Base-by-base conservation (phyloP, 2,329 filamentous ascomycete species). In the Chalaropsis ovoidea region DNA sequence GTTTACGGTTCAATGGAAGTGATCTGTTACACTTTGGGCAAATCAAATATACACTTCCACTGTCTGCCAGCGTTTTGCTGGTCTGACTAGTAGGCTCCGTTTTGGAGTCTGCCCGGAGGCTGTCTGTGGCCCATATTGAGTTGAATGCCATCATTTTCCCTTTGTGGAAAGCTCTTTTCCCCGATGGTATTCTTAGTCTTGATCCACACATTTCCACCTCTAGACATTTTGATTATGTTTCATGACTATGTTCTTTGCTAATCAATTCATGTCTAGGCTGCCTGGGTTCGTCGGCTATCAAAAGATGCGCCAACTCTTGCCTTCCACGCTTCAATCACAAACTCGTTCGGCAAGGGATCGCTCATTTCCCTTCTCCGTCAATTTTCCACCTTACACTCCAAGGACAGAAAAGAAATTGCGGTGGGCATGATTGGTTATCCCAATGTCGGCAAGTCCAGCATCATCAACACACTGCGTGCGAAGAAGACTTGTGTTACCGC, bases 11-110 rank as follows among this genome's bases (percentile, higher is more conserved):
- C 81, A 75, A 86, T 94, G 89, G 87, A 86, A 86, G 84, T 80
- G 78, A 83, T 90, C 92, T 95, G 94, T 99, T 99, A 99, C 89
- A 90, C 88, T 88, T 85, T 90, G 96, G 94, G 94, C 87, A 97
- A 84, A 99, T 86, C 76, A 80, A 96, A 74, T 73, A 75, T 81
- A 81, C 79, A 71, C 73, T 72, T 75, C 74, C 71, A 74, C 70
- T 72, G 73, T 67, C 71, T 70, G 69, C 67, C 70, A 71, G 70
- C 72, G 70, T 74, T 70, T 64, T 72, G 72, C 73, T 74, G 72
- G 71, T 81, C 41, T 60, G 84, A 81, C 83, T 86, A 88, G 87
- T 79, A 80, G 81, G 80, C 82, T 81, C 89, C 91, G 92, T 97
- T 86, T 90, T 97, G 94, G 89, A 81, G 72, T 82, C 78, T 79